A percentile compares a stretch with the other conserved stretches of the same genome.
These are phyloP conservation scores for Rubia yunnanensis DNA, from an alignment of 257 asterid species.

Conservation along the genomic window DNA sequence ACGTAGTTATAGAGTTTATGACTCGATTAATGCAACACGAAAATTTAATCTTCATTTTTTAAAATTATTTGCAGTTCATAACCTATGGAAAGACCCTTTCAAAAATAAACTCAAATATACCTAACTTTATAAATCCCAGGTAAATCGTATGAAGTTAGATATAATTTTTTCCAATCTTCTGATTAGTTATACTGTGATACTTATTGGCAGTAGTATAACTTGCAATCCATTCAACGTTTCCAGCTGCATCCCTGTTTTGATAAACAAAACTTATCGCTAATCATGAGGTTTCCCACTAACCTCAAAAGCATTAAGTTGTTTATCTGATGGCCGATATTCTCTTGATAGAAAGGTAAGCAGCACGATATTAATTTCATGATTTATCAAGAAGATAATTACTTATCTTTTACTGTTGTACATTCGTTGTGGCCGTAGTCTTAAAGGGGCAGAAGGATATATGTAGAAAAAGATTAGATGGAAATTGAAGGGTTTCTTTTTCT, in stretches of 20 bases:
- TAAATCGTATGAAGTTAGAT: no score
- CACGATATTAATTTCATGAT: background rate
- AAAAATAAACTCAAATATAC: no score
- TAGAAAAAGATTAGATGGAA: conserved; percentile 5
- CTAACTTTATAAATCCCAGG: no score
- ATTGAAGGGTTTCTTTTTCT: no score
- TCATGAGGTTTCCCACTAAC: conserved; percentile 23
- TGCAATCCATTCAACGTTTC: no score
- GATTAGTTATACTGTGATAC: no score
- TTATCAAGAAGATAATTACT: background rate
- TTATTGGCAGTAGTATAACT: no score
- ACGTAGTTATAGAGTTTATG: no score
- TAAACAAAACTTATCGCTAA: background rate
- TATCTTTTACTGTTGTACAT: background rate
- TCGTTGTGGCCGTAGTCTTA: conserved; percentile 1
- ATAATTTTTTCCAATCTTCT: background rate
- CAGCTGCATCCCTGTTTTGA: background rate
- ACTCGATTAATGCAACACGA: no score
- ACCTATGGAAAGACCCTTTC: no score
- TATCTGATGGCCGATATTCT: conserved; percentile 1
- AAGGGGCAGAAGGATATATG: background rate
- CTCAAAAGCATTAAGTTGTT: conserved; percentile 7
- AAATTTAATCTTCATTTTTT: no score
- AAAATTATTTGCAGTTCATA: no score
- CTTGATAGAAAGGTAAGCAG: background rate